Conservation (phyloP, 2,329 filamentous ascomycete genomes). For the Elsinoe batatas region DNA sequence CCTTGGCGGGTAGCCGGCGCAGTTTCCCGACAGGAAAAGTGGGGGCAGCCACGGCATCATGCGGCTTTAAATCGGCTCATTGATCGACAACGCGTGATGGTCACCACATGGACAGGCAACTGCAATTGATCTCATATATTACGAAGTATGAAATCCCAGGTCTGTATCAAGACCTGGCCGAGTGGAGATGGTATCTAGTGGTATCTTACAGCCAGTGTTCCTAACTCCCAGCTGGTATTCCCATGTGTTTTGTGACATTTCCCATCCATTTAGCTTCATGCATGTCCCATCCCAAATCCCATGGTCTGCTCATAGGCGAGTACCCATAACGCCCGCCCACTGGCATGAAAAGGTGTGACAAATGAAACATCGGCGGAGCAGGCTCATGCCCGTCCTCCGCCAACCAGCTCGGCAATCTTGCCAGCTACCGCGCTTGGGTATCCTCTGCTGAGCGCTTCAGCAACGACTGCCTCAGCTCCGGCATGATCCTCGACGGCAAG, state of each 20-base stretch:
- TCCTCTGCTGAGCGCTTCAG: constrained; percentile 81
- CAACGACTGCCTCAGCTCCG: constrained; percentile 66
- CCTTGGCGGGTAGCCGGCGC: constrained; percentile 8
- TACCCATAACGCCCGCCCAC: background rate
- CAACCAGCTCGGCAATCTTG: constrained; percentile 83
- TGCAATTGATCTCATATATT: constrained; percentile 9
- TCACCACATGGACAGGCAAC: background rate
- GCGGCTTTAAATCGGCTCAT: background rate
- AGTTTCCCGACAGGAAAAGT: constrained; percentile 2
- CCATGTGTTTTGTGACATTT: background rate
- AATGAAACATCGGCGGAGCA: background rate
- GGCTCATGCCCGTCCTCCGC: constrained; percentile 15
- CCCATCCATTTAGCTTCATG: background rate
- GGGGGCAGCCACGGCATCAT: constrained; percentile 9
- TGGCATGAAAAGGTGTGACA: background rate
- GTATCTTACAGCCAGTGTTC: constrained; percentile 12
- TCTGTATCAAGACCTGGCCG: constrained; percentile 3
- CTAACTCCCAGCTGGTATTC: constrained; percentile 5
- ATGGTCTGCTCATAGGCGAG: background rate
- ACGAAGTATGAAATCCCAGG: constrained; percentile 8
- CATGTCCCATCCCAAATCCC: background rate
- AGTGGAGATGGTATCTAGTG: constrained; percentile 14
- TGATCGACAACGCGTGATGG: no score
- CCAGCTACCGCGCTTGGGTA: constrained; percentile 87
- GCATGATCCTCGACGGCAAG: constrained; percentile 72